These are phyloP conservation scores for Fusarium sp. DNA, from an alignment of 2,329 filamentous ascomycete genomes.

Conservation along the genomic window DNA sequence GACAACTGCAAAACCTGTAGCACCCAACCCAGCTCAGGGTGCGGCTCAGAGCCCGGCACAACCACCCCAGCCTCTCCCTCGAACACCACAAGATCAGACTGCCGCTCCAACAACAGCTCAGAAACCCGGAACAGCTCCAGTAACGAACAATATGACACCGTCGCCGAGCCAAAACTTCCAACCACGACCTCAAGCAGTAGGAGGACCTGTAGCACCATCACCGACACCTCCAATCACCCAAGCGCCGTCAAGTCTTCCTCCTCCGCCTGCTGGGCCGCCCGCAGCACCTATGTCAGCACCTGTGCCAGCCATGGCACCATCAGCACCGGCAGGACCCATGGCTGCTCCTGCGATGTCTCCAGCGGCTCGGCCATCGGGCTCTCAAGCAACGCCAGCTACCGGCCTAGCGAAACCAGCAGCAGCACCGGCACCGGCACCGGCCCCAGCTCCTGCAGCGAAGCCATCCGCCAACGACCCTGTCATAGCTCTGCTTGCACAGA, in stretches of 20 bases:
- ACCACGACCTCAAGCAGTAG: conserved; percentile 32
- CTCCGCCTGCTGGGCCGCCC: conserved; percentile 16
- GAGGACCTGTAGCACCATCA: conserved; percentile 39
- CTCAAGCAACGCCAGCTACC: conserved; percentile 38
- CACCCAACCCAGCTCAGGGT: conserved; percentile 43
- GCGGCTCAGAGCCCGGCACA: conserved; percentile 38
- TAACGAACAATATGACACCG: conserved; percentile 31
- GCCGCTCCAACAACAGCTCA: conserved; percentile 29
- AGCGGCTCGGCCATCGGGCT: conserved; percentile 38
- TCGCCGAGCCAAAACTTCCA: conserved; percentile 42
- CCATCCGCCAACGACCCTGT: conserved; percentile 75
- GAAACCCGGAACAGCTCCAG: conserved; percentile 35
- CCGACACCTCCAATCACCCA: conserved; percentile 43
- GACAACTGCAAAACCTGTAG: conserved; percentile 34
- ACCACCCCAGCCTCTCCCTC: conserved; percentile 36
- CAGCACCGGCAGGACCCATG: conserved; percentile 47
- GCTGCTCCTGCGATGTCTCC: conserved; percentile 48
- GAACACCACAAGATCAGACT: conserved; percentile 29
- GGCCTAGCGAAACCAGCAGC: conserved; percentile 35
- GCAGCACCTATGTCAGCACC: conserved; percentile 41
- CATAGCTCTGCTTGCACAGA: conserved; percentile 83
- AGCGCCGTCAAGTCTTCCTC: conserved; percentile 43
- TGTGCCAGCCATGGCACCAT: conserved; percentile 49
- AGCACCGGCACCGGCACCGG: conserved; percentile 32
- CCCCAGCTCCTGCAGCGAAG: conserved; percentile 42